Conservation (phyloP, 352 stramenopile genomes). For the Elongisporangium prolatum region DNA sequence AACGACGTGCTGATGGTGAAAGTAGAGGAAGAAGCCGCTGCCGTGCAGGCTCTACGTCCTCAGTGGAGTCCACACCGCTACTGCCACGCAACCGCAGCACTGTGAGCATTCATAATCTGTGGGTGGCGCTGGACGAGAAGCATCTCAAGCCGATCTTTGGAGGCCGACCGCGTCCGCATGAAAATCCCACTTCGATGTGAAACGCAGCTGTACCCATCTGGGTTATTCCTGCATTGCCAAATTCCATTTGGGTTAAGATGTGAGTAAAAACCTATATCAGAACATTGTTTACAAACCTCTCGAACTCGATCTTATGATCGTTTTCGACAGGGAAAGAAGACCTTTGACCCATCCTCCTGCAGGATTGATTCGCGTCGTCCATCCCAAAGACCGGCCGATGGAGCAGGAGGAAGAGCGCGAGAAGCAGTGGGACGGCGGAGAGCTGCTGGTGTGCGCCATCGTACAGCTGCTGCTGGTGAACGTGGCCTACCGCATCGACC, state of each 20-base stretch:
- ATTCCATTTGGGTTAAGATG: too few species aligned
- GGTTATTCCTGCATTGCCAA: neutral
- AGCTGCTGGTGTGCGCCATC: conserved; percentile 43
- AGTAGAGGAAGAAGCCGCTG: neutral
- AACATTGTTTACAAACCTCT: too few species aligned
- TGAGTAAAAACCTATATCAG: neutral
- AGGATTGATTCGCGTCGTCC: neutral
- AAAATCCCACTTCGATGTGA: too few species aligned
- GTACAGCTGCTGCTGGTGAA: conserved; percentile 46
- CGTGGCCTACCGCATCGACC: conserved; percentile 56
- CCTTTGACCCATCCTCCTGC: neutral
- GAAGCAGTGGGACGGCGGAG: conserved; percentile 32
- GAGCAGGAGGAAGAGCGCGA: conserved; percentile 7
- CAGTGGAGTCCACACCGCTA: conserved; percentile 3
- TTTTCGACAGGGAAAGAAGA: neutral
- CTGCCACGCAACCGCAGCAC: conserved; percentile 5
- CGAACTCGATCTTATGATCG: neutral
- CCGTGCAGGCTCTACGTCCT: neutral
- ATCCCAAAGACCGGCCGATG: neutral
- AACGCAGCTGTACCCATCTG: neutral
- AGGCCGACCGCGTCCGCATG: conserved; percentile 10
- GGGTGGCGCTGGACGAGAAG: conserved; percentile 29
- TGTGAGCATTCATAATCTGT: conserved; percentile 19
- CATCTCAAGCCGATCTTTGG: conserved; percentile 41
- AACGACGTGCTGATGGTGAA: neutral